Evolutionary conservation across 2,329 filamentous ascomycete genomes (phyloP).

Genomic region (Emergomyces orientalis): DNA sequence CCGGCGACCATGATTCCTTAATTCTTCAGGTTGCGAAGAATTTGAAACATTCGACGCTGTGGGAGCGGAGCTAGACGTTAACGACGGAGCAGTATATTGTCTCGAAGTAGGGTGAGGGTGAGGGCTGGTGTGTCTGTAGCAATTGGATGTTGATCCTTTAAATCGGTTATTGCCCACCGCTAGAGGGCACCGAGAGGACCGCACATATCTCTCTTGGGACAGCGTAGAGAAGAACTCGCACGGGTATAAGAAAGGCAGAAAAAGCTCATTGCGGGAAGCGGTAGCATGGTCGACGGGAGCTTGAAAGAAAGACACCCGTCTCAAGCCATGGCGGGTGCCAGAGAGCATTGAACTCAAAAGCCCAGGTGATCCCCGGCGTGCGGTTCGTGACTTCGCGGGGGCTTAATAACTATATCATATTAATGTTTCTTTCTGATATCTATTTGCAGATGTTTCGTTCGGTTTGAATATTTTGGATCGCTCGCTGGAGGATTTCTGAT

Average conservation of each 20-base stretch:
- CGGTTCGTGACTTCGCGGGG: conserved; percentile 6
- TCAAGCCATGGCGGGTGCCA: conserved; percentile 33
- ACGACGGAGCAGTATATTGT: not conserved
- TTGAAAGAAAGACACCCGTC: conserved; percentile 27
- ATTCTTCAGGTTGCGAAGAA: not conserved
- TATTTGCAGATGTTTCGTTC: conserved; percentile 6
- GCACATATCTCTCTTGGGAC: conserved; percentile 10
- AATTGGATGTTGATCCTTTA: not conserved
- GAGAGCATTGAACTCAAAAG: conserved; percentile 32
- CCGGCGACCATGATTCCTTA: not conserved
- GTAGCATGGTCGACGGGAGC: conserved; percentile 28
- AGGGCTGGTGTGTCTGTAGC: not conserved
- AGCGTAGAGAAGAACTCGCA: conserved; percentile 28
- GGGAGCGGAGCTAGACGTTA: not conserved
- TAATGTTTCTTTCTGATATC: not conserved
- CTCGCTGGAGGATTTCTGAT: not conserved
- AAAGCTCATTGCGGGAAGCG: conserved; percentile 32
- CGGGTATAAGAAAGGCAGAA: conserved; percentile 39
- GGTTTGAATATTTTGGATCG: not conserved
- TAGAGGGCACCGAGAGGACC: not conserved
- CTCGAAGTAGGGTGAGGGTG: not conserved
- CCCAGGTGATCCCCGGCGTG: not conserved
- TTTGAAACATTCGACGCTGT: not conserved
- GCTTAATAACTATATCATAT: not conserved
- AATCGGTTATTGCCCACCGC: conserved; percentile 8